Evolutionary conservation across 768 basidiomycete species (phyloP).

Genomic region (Pulveroboletus sp.): DNA sequence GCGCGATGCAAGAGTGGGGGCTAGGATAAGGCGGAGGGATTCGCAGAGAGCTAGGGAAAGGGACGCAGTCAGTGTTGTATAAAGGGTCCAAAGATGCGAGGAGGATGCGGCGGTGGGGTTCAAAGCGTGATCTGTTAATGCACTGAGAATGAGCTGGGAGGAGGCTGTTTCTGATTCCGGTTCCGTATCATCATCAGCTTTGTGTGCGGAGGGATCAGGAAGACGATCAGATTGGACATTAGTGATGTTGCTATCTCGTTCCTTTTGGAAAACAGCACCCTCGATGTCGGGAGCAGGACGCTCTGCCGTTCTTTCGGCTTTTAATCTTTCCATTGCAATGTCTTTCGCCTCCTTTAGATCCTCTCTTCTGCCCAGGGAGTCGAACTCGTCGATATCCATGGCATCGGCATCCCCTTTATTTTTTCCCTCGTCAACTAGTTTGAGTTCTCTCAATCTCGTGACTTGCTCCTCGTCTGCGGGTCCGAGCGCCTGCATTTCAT

Average conservation of each 20-base stretch:
- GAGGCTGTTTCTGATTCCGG: constrained; percentile 14
- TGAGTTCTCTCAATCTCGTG: constrained; percentile 77
- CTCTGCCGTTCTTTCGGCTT: constrained; percentile 26
- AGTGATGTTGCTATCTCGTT: constrained; percentile 13
- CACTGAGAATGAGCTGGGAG: constrained; percentile 18
- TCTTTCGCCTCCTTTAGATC: constrained; percentile 25
- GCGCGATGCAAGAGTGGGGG: constrained; percentile 90
- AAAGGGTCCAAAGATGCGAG: constrained; percentile 83
- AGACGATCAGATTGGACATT: constrained; percentile 6
- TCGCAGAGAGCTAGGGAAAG: constrained; percentile 91
- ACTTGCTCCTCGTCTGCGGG: constrained; percentile 80
- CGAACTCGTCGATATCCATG: constrained; percentile 46
- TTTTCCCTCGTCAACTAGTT: constrained; percentile 59
- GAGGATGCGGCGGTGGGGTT: constrained; percentile 34
- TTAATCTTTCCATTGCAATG: constrained; percentile 24
- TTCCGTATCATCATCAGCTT: constrained; percentile 27
- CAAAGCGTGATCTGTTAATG: constrained; percentile 17
- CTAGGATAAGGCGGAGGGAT: constrained; percentile 92
- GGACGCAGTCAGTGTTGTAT: constrained; percentile 86
- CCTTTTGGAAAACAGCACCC: constrained; percentile 41
- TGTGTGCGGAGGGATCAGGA: constrained; percentile 26
- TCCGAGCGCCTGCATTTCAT: constrained; percentile 86
- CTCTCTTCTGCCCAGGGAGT: constrained; percentile 7
- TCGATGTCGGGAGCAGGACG: constrained; percentile 34
- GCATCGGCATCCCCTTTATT: constrained; percentile 36